phyloP scores from a whole-genome alignment of 2,329 filamentous ascomycete species.

The Aspergillus aculeatus region DNA sequence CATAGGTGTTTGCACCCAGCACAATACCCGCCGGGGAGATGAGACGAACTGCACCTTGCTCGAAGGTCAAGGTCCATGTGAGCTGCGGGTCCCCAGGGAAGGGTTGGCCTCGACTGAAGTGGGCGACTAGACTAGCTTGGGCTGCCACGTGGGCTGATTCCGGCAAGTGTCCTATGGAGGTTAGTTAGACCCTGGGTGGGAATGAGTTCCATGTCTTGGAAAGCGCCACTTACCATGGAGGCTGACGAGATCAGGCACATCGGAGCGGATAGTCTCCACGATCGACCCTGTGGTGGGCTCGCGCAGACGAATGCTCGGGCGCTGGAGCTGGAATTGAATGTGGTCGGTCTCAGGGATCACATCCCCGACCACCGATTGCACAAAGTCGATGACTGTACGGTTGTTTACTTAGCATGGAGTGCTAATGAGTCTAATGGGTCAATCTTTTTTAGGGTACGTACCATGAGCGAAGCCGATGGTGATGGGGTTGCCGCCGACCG shows the following conservation, averaged over 20 bases:
- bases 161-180: not conserved
- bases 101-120: not conserved
- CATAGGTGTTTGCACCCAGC: not conserved
- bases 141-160: not conserved
- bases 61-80: not conserved
- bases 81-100: not conserved
- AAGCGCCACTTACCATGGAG: not conserved
- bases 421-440: no score
- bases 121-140: not conserved
- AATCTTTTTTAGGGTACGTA: not conserved
- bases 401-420: not conserved
- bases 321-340: not conserved
- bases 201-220: not conserved
- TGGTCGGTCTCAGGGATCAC: not conserved
- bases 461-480: slow-evolving; percentile 13
- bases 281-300: not conserved
- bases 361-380: slow-evolving; percentile 1
- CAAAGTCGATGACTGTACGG: not conserved
- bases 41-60: not conserved
- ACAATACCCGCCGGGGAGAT: not conserved
- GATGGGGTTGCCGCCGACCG: slow-evolving; percentile 11
- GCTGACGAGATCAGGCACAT: not conserved
- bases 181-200: not conserved
- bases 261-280: not conserved
- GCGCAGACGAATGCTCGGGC: not conserved